Percentiles rank a stretch among this genome's conserved stretches.
These are phyloP conservation scores for Rheum nobile DNA, from an alignment of 148 eudicot species.

Conservation along the genomic window DNA sequence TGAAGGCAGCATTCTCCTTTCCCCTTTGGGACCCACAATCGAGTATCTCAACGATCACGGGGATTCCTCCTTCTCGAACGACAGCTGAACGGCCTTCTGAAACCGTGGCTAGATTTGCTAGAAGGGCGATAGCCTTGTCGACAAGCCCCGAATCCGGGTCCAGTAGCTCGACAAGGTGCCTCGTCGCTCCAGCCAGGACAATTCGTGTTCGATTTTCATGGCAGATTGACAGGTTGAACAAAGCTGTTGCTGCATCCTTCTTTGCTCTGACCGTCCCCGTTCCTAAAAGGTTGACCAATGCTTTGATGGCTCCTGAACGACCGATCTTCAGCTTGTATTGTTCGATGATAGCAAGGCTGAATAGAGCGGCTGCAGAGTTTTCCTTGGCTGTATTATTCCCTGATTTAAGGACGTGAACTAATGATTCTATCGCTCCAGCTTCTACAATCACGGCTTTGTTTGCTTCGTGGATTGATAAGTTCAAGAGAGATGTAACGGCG, in stretches of 20 bases:
- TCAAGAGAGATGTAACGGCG: constrained; percentile 81
- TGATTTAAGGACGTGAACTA: constrained; percentile 54
- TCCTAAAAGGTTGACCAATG: constrained; percentile 67
- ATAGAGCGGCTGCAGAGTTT: constrained; percentile 82
- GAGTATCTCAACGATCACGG: constrained; percentile 67
- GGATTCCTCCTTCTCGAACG: constrained; percentile 72
- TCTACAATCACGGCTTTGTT: constrained; percentile 59
- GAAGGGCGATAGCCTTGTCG: constrained; percentile 84
- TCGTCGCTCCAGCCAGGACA: constrained; percentile 84
- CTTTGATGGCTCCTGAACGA: constrained; percentile 64
- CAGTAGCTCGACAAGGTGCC: constrained; percentile 53
- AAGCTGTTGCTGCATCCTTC: constrained; percentile 86
- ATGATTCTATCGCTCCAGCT: constrained; percentile 62
- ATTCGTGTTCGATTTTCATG: constrained; percentile 92
- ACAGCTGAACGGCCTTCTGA: constrained; percentile 59
- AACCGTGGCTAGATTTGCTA: constrained; percentile 66
- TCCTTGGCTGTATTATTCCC: constrained; percentile 73
- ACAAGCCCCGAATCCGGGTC: constrained; percentile 66
- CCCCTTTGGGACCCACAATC: constrained; percentile 79
- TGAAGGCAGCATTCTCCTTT: constrained; percentile 87
- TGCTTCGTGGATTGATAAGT: constrained; percentile 65
- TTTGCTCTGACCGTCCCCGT: constrained; percentile 71
- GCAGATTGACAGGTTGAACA: constrained; percentile 77
- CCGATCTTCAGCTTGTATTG: constrained; percentile 80
- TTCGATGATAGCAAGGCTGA: constrained; percentile 67